Evolutionary conservation across 2,329 filamentous ascomycete species (phyloP).

Genomic region (Paracorniculantispora psalliotae): DNA sequence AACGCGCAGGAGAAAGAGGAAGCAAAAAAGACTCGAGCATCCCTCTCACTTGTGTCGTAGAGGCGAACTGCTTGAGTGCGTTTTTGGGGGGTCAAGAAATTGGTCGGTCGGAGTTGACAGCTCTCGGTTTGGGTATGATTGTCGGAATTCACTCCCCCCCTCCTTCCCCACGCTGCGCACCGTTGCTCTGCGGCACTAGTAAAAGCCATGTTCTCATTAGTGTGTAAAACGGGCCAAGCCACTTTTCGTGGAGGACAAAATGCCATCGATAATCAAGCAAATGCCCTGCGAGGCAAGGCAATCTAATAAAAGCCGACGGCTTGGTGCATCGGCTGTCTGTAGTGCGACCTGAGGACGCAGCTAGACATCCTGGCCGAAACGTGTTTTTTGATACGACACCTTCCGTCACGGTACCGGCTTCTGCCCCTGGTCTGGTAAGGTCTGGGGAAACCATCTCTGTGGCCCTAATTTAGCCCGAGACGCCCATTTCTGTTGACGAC

Average conservation of each 20-base stretch:
- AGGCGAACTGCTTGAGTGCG: background rate
- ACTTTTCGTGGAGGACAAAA: background rate
- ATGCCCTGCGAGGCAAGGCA: background rate
- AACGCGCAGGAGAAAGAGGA: background rate
- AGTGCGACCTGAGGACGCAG: background rate
- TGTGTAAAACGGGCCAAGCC: conserved; percentile 3
- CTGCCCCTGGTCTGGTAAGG: background rate
- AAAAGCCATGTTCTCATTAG: conserved; percentile 9
- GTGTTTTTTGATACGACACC: background rate
- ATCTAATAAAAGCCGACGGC: background rate
- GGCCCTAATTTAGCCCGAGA: background rate
- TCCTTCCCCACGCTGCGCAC: background rate
- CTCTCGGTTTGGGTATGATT: background rate
- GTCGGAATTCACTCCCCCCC: background rate
- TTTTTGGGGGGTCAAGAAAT: background rate
- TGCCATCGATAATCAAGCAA: background rate
- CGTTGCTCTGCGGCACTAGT: conserved; percentile 9
- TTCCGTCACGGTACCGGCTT: background rate
- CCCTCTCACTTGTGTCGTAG: no score
- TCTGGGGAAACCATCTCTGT: background rate
- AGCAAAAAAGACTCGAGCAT: background rate
- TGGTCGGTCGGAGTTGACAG: background rate
- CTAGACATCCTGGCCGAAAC: background rate
- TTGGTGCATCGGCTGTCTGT: background rate
- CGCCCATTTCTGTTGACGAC: background rate